phyloP scores from a whole-genome alignment of 1,284 basidiomycete species.

The Irpex sp. region DNA sequence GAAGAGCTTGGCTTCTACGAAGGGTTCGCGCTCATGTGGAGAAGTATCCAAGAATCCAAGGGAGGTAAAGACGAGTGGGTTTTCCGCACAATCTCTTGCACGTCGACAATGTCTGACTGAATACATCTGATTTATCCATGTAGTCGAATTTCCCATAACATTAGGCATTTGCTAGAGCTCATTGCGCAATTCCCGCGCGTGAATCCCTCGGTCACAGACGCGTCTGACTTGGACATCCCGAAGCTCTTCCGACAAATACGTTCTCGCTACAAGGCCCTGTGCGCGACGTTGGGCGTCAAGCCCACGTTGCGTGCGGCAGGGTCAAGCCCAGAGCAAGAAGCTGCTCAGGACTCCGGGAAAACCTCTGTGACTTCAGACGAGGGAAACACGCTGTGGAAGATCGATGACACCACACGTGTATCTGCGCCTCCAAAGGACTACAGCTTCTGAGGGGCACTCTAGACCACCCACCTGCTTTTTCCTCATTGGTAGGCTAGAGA shows the following conservation, averaged over 20 bases:
- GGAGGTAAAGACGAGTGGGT: conserved; percentile 45
- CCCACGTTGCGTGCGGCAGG: conserved; percentile 46
- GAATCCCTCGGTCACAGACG: conserved; percentile 53
- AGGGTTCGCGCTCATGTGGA: conserved; percentile 77
- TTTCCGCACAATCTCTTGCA: not conserved
- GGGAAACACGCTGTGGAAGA: conserved; percentile 1
- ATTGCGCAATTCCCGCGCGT: conserved; percentile 71
- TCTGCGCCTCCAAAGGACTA: conserved; percentile 1
- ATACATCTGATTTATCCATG: not conserved
- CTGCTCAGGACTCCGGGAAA: conserved; percentile 10
- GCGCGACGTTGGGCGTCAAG: conserved; percentile 75
- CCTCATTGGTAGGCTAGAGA: not conserved
- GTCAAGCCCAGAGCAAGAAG: conserved; percentile 9
- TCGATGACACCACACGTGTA: conserved; percentile 1
- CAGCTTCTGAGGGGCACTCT: conserved; percentile 9
- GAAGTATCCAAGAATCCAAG: conserved; percentile 37
- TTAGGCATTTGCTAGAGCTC: conserved; percentile 62
- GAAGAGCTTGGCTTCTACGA: conserved; percentile 93
- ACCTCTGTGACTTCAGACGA: not conserved
- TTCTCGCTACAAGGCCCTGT: conserved; percentile 83
- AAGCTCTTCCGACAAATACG: conserved; percentile 80
- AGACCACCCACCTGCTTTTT: not conserved
- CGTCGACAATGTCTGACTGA: not conserved
- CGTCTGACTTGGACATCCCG: conserved; percentile 62
- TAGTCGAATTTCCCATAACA: conserved; percentile 63